A percentile compares a stretch with the other conserved stretches of the same genome.
Conservation (phyloP, 2,329 filamentous ascomycete genomes). For the Trichoderma afroharzianum region DNA sequence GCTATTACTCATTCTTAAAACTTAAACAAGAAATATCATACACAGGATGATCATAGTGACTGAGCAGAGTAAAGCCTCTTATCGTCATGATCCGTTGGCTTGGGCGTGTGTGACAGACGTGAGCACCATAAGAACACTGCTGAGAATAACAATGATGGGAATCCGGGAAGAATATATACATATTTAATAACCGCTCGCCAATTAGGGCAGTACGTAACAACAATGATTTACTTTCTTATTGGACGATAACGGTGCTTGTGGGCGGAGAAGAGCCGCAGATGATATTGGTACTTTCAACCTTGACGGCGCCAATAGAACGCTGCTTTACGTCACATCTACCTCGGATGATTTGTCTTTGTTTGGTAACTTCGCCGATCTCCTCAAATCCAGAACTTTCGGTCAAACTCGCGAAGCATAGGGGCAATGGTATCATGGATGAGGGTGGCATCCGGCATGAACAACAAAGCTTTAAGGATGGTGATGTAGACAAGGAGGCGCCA, state of each 20-base stretch:
- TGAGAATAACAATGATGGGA: neutral
- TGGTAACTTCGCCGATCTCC: neutral
- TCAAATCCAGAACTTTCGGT: neutral
- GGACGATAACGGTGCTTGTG: neutral
- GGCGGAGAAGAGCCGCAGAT: neutral
- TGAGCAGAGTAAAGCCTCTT: neutral
- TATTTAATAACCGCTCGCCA: neutral
- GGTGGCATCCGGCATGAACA: neutral
- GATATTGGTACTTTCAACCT: neutral
- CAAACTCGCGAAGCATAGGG: neutral
- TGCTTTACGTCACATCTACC: neutral
- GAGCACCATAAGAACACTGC: neutral
- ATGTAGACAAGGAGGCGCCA: no score
- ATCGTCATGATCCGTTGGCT: neutral
- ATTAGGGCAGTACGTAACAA: neutral
- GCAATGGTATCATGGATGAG: neutral
- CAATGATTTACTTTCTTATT: neutral
- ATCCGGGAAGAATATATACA: neutral
- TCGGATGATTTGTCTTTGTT: neutral
- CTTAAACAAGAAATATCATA: neutral
- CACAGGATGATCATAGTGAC: neutral
- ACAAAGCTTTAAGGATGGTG: neutral
- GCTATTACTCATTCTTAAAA: neutral
- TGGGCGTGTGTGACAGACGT: neutral
- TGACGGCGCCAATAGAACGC: neutral